A percentile compares a stretch with the other conserved stretches of the same genome.
Conservation (phyloP, 1,284 basidiomycete species). For the Coniferiporia sulphurascens region DNA sequence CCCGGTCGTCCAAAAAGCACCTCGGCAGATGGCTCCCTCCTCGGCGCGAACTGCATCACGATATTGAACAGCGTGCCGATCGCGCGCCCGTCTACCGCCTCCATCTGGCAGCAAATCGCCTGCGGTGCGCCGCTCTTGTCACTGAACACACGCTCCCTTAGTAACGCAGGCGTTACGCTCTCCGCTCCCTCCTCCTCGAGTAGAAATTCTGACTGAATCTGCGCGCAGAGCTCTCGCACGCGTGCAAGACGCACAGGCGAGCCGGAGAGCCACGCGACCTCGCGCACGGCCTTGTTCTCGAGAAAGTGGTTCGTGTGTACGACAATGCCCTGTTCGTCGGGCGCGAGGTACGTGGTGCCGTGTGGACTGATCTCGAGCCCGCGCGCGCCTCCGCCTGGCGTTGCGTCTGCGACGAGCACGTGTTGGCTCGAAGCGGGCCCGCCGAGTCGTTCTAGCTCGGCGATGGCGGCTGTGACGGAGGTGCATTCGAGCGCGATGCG, state of each 20-base stretch:
- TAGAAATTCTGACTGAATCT: constrained; percentile 20
- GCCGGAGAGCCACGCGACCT: constrained; percentile 31
- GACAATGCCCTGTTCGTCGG: constrained; percentile 27
- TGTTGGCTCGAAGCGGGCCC: constrained; percentile 33
- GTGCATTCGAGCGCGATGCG: constrained; percentile 31
- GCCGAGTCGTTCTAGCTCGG: constrained; percentile 27
- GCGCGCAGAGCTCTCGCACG: constrained; percentile 25
- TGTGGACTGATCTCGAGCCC: constrained; percentile 31
- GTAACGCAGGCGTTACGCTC: constrained; percentile 21
- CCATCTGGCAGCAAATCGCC: constrained; percentile 30
- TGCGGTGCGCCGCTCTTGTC: constrained; percentile 30
- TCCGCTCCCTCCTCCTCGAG: constrained; percentile 19
- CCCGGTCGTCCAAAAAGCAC: constrained; percentile 31
- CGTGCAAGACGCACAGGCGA: constrained; percentile 29
- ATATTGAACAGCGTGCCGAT: constrained; percentile 34
- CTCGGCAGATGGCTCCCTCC: constrained; percentile 27
- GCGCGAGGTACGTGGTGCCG: constrained; percentile 26
- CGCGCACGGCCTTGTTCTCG: constrained; percentile 29
- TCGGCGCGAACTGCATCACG: constrained; percentile 30
- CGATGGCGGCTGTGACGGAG: constrained; percentile 27
- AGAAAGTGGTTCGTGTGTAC: constrained; percentile 36
- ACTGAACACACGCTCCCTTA: constrained; percentile 28
- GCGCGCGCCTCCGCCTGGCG: constrained; percentile 23
- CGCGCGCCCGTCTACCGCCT: constrained; percentile 19
- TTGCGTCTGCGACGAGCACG: constrained; percentile 31